Conservation (phyloP, 2,329 filamentous ascomycete genomes). For the Phialophora macrospora region DNA sequence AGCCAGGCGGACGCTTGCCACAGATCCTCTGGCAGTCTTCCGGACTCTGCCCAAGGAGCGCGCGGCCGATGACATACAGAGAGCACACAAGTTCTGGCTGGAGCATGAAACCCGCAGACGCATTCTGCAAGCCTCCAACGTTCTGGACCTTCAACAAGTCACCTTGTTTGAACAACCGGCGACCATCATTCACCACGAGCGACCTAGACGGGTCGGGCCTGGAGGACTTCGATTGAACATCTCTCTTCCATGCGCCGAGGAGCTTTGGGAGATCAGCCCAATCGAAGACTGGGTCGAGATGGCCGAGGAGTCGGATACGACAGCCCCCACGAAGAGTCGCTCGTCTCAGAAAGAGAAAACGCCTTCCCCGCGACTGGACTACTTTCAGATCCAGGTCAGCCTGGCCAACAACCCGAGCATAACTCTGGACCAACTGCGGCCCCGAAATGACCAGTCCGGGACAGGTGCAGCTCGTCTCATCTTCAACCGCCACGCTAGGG, state of each 20-base stretch:
- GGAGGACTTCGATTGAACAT: constrained; percentile 34
- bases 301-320: constrained; percentile 28
- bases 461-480: constrained; percentile 26
- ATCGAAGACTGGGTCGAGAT: constrained; percentile 41
- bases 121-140: constrained; percentile 44
- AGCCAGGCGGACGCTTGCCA: constrained; percentile 41
- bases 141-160: constrained; percentile 45
- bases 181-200: constrained; percentile 41
- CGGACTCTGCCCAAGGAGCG: constrained; percentile 39
- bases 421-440: constrained; percentile 16
- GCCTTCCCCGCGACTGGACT: constrained; percentile 23
- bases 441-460: constrained; percentile 17
- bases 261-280: constrained; percentile 43
- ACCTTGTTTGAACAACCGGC: constrained; percentile 43
- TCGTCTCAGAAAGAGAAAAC: constrained; percentile 9
- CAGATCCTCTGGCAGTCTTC: constrained; percentile 43
- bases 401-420: constrained; percentile 27
- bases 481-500: constrained; percentile 44
- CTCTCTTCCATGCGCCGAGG: constrained; percentile 43
- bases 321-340: constrained; percentile 18
- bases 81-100: constrained; percentile 45
- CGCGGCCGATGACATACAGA: constrained; percentile 39
- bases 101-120: constrained; percentile 45
- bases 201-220: constrained; percentile 19
- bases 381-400: constrained; percentile 34